phyloP scores from a whole-genome alignment of 306 rosid species.

The Parietaria judaica region DNA sequence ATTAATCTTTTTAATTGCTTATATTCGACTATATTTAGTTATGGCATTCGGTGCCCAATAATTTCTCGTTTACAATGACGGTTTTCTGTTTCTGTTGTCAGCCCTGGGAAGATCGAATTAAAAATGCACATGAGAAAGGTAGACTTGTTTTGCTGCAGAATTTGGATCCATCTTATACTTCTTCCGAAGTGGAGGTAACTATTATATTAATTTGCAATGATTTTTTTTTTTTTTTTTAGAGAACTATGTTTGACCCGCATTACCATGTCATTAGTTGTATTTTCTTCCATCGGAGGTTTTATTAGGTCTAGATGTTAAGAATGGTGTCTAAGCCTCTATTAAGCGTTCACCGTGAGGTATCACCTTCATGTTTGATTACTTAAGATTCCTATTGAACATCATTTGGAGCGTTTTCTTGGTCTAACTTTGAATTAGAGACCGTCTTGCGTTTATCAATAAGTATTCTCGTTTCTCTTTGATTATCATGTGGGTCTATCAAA shows the following conservation, averaged over 20 bases:
- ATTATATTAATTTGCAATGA: constrained; percentile 6
- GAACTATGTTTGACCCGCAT: neutral
- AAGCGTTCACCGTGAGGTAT: too few relatives aligned
- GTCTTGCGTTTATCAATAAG: too few relatives aligned
- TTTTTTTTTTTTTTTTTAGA: neutral
- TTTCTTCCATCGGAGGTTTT: neutral
- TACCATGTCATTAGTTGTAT: neutral
- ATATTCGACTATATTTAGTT: too few relatives aligned
- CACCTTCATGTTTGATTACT: too few relatives aligned
- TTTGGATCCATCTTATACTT: constrained; percentile 68
- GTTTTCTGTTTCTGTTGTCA: constrained; percentile 26
- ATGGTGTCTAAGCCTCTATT: too few relatives aligned
- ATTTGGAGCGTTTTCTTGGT: too few relatives aligned
- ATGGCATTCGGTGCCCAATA: constrained; percentile 1
- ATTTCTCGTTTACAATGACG: constrained; percentile 12
- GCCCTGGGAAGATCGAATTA: constrained; percentile 79
- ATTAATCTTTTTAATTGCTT: too few relatives aligned
- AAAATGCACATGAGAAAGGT: constrained; percentile 54
- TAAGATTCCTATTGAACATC: too few relatives aligned
- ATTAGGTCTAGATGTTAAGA: too few relatives aligned
- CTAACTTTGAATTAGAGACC: too few relatives aligned
- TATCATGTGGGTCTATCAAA: too few relatives aligned
- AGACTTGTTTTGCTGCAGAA: constrained; percentile 67
- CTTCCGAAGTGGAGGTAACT: constrained; percentile 74
- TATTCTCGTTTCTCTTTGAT: too few relatives aligned